Conservation (phyloP, 139 green algal genomes). For the Coelastrella sp. region DNA sequence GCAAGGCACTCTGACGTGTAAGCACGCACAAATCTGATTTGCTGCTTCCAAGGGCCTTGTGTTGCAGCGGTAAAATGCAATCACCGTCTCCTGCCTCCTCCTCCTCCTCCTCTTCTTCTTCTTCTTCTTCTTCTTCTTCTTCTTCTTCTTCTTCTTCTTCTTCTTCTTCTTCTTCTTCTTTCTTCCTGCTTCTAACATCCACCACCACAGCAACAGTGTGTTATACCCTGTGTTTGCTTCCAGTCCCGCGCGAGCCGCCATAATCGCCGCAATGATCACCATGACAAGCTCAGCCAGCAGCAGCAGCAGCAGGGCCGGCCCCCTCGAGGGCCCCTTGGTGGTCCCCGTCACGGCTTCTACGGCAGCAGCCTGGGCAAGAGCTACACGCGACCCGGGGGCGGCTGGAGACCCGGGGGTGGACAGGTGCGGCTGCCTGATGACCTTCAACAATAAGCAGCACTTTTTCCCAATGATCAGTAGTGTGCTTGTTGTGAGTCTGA, state of each 20-base stretch:
- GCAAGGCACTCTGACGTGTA: no score
- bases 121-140: no score
- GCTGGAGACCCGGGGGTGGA: slow-evolving; percentile 12
- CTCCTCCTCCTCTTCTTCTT: no score
- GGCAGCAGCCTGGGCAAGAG: slow-evolving; percentile 61
- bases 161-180: no score
- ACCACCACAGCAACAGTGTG: no score
- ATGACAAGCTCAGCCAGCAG: not conserved
- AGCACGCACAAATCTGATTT: not conserved
- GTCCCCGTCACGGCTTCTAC: slow-evolving; percentile 59
- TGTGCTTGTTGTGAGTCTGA: no score
- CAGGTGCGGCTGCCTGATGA: slow-evolving; percentile 1
- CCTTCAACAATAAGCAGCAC: no score
- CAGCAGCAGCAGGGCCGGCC: slow-evolving; percentile 22
- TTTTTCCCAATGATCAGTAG: no score
- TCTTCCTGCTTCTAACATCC: not conserved
- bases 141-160: no score
- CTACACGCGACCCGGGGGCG: slow-evolving; percentile 31
- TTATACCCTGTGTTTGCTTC: not conserved
- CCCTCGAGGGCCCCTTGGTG: not conserved
- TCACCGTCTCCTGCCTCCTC: not conserved
- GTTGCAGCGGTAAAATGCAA: not conserved
- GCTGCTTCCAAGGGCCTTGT: not conserved
- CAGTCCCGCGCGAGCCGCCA: not conserved
- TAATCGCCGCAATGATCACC: not conserved